A percentile compares a stretch with the other conserved stretches of the same genome.
Conservation (phyloP, 208 protist species). For the Crithidia bombi region DNA sequence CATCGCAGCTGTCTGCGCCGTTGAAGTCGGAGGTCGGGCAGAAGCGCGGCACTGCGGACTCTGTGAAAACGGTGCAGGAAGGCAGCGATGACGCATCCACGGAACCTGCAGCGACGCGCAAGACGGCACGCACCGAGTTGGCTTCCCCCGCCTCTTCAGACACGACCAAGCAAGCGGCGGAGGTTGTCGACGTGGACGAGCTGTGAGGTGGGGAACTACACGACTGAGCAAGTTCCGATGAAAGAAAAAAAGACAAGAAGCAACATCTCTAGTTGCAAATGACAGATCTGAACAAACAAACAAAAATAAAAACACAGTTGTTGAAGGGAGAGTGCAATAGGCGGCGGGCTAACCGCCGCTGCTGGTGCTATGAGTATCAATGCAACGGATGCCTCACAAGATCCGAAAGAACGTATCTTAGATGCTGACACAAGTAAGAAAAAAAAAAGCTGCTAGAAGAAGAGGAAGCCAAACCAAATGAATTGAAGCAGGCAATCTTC, state of each 20-base stretch:
- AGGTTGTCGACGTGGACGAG: constrained; percentile 24
- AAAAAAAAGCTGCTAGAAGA: no score
- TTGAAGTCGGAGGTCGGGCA: not conserved
- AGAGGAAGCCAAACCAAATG: no score
- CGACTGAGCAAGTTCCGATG: no score
- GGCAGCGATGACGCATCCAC: not conserved
- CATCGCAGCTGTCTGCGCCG: not conserved
- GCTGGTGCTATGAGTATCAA: no score
- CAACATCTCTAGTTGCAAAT: no score
- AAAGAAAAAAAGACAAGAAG: no score
- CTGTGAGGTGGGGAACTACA: constrained; percentile 9
- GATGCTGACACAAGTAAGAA: no score
- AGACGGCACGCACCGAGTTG: not conserved
- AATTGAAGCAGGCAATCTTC: no score
- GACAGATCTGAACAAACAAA: not conserved
- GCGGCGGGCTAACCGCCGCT: no score
- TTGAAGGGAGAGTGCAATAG: not conserved
- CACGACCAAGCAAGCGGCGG: not conserved
- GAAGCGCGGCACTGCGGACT: constrained; percentile 8
- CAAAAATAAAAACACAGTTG: not conserved
- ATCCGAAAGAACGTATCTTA: no score
- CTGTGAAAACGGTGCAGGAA: not conserved
- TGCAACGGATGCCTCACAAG: no score
- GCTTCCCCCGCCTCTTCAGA: not conserved
- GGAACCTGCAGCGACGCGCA: not conserved